Evolutionary conservation across 371 early-diverging fungal genomes (phyloP), one percentile per base, ranked within the genome.

Genomic region (Mortierella sp.): DNA sequence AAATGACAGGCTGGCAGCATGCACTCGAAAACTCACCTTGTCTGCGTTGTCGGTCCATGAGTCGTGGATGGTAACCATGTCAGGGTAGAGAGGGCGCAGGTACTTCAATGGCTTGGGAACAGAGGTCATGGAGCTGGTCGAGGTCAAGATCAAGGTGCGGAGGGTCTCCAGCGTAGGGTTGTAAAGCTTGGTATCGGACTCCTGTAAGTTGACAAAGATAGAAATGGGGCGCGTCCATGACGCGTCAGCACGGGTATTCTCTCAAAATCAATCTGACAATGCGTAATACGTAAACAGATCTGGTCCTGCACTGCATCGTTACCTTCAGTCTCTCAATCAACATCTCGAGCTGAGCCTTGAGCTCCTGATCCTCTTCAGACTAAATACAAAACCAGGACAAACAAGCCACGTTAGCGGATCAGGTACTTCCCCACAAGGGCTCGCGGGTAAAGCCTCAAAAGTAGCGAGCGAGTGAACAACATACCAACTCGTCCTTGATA

Each of bases 81-180:
- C 88, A n/a, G 89, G 86, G 87, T 97, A 98, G 79, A 96, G 96
- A 69, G 94, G 94, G 72, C 97, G 91, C 78, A 99, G 89, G 80
- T 95, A 99, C 90, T 99, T 99, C 80, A 99, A 92, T 14, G 99
- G 98, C 86, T 99, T 99, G 37, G 99, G 99, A 10, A 99, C 99
- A 31, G 98, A 96, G 6, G 99, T 98, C 99, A 99, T 98, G 53
- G 99, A 98, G 77, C 95, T 95, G 0, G 98, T 97, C 8, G 98
- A 95, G 28, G 98, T 97, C 76, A 97, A 95, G 86, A 99, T 97
- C 55, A 96, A 82, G 24, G 95, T 96, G 80, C 96, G 94, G 53
- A 99, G 89, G 69, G 93, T 93, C 82, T 98, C 97, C 76, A 99
- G 92, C 21, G 98, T 92, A 48, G 97, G 94, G 78, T 93, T 92